Base-by-base conservation (phyloP, 257 asterid species). In the Solanum pimpinellifolium region DNA sequence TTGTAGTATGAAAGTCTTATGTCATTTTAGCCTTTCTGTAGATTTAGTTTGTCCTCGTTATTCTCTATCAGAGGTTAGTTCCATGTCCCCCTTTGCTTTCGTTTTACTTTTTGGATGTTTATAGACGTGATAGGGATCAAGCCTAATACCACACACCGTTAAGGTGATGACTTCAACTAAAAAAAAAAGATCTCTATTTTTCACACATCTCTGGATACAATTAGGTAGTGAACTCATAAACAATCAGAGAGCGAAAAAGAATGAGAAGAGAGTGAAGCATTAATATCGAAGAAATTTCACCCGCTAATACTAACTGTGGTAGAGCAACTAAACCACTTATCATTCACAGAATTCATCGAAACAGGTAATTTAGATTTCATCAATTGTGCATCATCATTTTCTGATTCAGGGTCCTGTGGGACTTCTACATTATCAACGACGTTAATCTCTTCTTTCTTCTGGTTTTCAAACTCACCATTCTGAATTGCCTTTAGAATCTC, bases 321-420 rank as follows among this genome's bases (percentile, higher is more conserved):
- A 74, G 92, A 91, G 76, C 69, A 42, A 80, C 92, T 89, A 11
- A 78, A 8, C 95, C 92, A 91, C 59, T 29, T 44, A 83, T 90
- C 92, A 70, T 88, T 90, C 70, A 90, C 93, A 42, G 89, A 89
- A 78, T 85, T 89, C 2, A 89, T 91, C 9, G 95, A 93, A 31
- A 90, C 29, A 68, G 89, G 80, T 65, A 83, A 85, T 18, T 72
- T 52, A 81, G 42, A 88, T 12, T 59, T 85, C 89, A 85, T 89
- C 90, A 91, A 78, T 84, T 90, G 31, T 8, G 85, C 83, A 77
- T 33, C 68, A 88, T 90, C 69, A 87, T 90, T 91, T 73, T 91
- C 93, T 84, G 88, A 88, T 88, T 88, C 92, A 14, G 93, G 91
- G 4, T 90, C 89, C 60, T 33, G 44, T 33, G 83, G 66, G 70